Base-by-base conservation (phyloP, 768 basidiomycete species). In the Pholiota conissans region DNA sequence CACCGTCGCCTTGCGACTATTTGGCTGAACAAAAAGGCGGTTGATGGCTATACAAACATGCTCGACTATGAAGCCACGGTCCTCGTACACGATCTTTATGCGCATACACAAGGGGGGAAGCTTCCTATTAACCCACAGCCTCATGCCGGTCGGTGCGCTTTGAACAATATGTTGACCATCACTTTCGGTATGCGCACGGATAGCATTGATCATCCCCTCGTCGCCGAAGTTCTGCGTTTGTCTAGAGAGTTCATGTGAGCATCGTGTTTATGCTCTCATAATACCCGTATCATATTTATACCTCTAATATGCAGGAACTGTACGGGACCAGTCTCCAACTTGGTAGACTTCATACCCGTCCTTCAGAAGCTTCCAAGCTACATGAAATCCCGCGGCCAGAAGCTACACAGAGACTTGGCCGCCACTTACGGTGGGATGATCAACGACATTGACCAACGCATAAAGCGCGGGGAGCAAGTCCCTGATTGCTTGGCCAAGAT, bases 241-340 rank as follows among this genome's bases (percentile, higher is more conserved):
- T 73, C 76, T 13, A 70, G 71, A 11, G 80, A 80, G 59, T 81
- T 79, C 59, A 80, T 79, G 76, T 78, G 5, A 62, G 76, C 64
- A 58, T 56, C 59, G 45, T 14, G 3, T 0, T 30, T 13, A 5
- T 37, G 7, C 18, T 20, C 2, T 37, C 29, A n/a, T 1, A 8
- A 11, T 35, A 28, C 16, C n/a, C 42, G 11, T 26, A 8, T 10
- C 22, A 40, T 26, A 7, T 16, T 13, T 0, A 13, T 16, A 1
- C 30, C 18, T 0, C 5, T 13, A 27, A n/a, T n/a, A n/a, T n/a
- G 6, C 34, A 75, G 75, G 72, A 74, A 78, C 63, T 69, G 69
- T 54, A 75, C 75, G 49, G 79, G 79, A 13, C 78, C 80, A 0
- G 67, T 74, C 24, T 77, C 79, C 0, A 81, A 81, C 57, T 48